These are phyloP conservation scores for Taphrina betulina DNA, from an alignment of 1,139 yeast species.

Conservation along the genomic window DNA sequence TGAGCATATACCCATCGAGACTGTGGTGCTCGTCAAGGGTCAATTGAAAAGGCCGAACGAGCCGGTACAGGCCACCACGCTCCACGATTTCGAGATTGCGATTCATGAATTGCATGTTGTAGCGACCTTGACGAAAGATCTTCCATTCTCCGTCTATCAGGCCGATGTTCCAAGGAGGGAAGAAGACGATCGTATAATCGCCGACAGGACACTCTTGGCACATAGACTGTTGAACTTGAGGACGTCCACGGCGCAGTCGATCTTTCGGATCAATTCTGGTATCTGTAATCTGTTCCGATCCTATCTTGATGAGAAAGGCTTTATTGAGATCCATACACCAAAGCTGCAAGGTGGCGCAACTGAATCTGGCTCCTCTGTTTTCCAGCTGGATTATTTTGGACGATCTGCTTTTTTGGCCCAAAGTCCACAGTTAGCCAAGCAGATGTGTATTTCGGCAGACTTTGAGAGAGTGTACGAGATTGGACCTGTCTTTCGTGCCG, in stretches of 20 bases:
- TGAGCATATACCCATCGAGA: constrained; percentile 77
- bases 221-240: constrained; percentile 92
- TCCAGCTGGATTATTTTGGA: constrained; percentile 88
- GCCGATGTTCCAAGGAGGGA: constrained; percentile 93
- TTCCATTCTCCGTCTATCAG: constrained; percentile 93
- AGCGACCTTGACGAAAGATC: constrained; percentile 84
- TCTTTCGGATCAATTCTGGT: constrained; percentile 89
- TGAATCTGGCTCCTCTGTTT: constrained; percentile 97
- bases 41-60: constrained; percentile 78
- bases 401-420: constrained; percentile 92
- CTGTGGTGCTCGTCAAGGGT: constrained; percentile 89
- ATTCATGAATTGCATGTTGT: constrained; percentile 70
- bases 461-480: constrained; percentile 93
- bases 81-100: constrained; percentile 83
- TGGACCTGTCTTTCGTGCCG: constrained; percentile 98
- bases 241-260: constrained; percentile 95
- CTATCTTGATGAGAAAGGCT: constrained; percentile 64
- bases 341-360: constrained; percentile 92
- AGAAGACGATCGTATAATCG: constrained; percentile 54
- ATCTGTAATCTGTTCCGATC: constrained; percentile 87
- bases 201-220: constrained; percentile 69
- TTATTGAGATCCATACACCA: constrained; percentile 93
- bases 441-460: constrained; percentile 96
- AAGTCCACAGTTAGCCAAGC: constrained; percentile 96
- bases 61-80: constrained; percentile 83